Evolutionary conservation across 495 filamentous ascomycete genomes (phyloP).

Genomic region (Margaritispora aquatica): DNA sequence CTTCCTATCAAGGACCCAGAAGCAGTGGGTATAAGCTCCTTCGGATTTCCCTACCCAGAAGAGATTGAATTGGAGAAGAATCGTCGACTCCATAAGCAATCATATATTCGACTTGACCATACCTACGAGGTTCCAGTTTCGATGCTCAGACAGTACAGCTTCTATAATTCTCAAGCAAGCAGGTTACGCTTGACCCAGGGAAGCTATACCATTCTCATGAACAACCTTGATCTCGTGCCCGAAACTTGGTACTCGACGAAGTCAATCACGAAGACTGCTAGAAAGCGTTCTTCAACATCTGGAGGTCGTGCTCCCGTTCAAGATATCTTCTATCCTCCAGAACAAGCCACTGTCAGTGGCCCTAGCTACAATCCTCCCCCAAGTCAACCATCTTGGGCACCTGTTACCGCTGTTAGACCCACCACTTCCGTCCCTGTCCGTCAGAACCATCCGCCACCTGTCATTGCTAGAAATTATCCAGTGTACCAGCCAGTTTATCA

Average conservation of each 20-base stretch:
- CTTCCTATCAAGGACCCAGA: constrained; percentile 7
- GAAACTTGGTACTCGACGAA: background rate
- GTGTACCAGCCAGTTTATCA: background rate
- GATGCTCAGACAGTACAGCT: constrained; percentile 2
- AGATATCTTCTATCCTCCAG: background rate
- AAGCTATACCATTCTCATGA: constrained; percentile 10
- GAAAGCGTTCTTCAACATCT: background rate
- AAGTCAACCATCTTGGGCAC: too few species aligned
- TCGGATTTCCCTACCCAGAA: background rate
- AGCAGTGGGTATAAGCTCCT: background rate
- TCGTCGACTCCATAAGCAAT: constrained; percentile 6
- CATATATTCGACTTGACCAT: constrained; percentile 10
- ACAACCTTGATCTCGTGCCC: background rate
- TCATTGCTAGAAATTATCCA: background rate
- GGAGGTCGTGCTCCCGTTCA: background rate
- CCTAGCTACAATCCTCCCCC: background rate
- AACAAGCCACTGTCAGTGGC: background rate
- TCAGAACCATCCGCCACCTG: background rate
- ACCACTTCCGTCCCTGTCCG: background rate
- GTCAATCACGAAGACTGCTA: background rate
- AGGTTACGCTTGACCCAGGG: constrained; percentile 1
- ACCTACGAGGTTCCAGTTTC: constrained; percentile 5
- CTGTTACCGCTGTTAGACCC: background rate
- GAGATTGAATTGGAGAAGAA: background rate
- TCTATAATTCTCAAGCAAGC: background rate